Base-by-base conservation (phyloP, 2,329 filamentous ascomycete species). In the Fusarium denticulatum region DNA sequence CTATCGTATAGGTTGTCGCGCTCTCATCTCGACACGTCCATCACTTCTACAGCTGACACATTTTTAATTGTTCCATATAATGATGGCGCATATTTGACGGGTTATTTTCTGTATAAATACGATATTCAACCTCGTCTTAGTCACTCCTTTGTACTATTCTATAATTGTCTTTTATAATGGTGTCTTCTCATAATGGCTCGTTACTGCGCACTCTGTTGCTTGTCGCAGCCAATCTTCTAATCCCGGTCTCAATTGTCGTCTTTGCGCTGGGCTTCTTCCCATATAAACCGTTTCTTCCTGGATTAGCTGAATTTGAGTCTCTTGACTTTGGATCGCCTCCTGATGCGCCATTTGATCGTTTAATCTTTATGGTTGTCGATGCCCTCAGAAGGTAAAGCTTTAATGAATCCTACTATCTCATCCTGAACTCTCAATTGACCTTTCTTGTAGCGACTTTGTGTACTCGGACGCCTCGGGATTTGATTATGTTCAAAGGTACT, bases 321-420 rank as follows among this genome's bases (percentile, higher is more conserved):
- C 80, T 88, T 34, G 83, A 86, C 52, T 86, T 88, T 84, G 90
- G 85, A 26, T 78, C 83, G 52, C 87, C 87, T 12, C 91, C 93
- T 7, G 83, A 86, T 55, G 88, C 93, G 39, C 91, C 93, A 1
- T 99, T 99, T 81, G 91, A 98, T 82, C 95, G 92, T 78, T 86
- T 98, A 60, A 87, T 99, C 60, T 98, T 99, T 82, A 98, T 99
- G 96, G 95, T 99, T 12, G 93, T 99, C 34, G 96, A 99, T 88
- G 96, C 96, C 30, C 83, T 99, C 81, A 89, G 95, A 82, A 97
- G 94, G 93, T 95, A 87, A 49, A 62, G 14, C 34, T 58, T 39
- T 36, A 26, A 47, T 50, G 28, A 64, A 34, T 34, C 49, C 53
- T 14, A 32, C 12, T 22, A 45, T 46, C 56, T 63, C 28, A 39